Evolutionary conservation across 208 protist species (phyloP).

Genomic region (Acanthamoeba triangularis): DNA sequence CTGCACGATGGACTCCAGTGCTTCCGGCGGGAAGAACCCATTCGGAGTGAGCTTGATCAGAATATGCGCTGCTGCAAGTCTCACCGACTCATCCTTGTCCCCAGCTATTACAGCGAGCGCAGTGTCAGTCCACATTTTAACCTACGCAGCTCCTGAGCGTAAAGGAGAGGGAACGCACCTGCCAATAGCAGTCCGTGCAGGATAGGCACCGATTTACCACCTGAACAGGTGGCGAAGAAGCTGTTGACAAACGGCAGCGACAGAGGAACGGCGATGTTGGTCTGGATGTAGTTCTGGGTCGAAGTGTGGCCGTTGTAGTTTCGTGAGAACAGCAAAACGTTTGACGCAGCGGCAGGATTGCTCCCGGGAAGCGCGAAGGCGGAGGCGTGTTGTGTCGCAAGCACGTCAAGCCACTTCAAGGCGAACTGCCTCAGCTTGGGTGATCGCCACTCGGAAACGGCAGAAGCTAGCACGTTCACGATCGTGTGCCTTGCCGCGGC

Average conservation of each 20-base stretch:
- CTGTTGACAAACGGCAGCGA: not conserved
- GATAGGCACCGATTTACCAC: not conserved
- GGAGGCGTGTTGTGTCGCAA: not conserved
- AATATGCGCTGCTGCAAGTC: not conserved
- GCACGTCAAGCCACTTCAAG: not conserved
- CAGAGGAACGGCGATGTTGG: not conserved
- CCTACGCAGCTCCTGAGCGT: not conserved
- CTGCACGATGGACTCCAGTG: conserved; percentile 15
- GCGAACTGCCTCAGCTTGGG: not conserved
- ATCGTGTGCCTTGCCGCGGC: not conserved
- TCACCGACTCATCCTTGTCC: not conserved
- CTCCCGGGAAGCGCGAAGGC: not conserved
- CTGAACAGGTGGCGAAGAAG: not conserved
- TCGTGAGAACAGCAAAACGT: conserved; percentile 1
- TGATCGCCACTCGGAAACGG: not conserved
- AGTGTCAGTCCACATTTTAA: not conserved
- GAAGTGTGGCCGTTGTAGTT: not conserved
- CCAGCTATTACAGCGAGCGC: not conserved
- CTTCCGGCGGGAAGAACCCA: not conserved
- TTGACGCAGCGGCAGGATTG: not conserved
- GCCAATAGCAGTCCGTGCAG: not conserved
- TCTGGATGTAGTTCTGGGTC: not conserved
- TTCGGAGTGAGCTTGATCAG: not conserved
- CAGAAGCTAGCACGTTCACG: not conserved
- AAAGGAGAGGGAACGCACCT: not conserved